Conservation (phyloP, 2,329 filamentous ascomycete species). For the Aspergillus melleus region DNA sequence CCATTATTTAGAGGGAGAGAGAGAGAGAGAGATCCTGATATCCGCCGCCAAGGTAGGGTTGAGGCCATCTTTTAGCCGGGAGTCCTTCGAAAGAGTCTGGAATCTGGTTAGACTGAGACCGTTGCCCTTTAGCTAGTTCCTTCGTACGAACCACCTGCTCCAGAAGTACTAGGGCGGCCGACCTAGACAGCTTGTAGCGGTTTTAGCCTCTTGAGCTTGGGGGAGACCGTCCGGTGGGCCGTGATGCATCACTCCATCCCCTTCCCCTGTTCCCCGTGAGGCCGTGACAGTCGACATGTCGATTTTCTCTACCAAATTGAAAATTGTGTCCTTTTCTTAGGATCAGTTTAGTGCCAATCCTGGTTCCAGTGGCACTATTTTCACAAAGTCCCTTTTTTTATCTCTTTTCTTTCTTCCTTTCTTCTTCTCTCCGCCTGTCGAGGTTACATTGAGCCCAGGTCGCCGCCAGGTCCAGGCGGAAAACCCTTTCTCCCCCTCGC, state of each 20-base stretch:
- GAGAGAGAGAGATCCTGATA: background rate
- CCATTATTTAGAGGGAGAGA: background rate
- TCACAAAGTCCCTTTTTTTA: background rate
- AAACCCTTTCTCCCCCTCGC: background rate
- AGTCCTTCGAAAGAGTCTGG: background rate
- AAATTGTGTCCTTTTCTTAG: background rate
- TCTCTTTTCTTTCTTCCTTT: background rate
- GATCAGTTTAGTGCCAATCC: background rate
- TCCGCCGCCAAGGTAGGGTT: background rate
- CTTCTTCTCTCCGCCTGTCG: too few relatives aligned
- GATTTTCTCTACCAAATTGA: background rate
- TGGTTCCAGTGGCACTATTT: background rate
- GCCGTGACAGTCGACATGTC: slow-evolving; percentile 17
- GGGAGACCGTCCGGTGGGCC: slow-evolving; percentile 4
- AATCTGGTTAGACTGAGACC: background rate
- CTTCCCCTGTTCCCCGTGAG: slow-evolving; percentile 3
- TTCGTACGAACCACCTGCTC: background rate
- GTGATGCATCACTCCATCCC: slow-evolving; percentile 6
- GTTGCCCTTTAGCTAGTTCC: background rate
- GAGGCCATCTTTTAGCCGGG: background rate
- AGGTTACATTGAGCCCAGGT: too few relatives aligned
- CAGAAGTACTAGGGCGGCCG: background rate
- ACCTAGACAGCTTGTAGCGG: background rate
- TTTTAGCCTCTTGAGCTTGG: background rate
- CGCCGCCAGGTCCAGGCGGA: too few relatives aligned